Evolutionary conservation across 495 filamentous ascomycete genomes (phyloP), one percentile per base, ranked within the genome.

Genomic region (Annulohypoxylon bovei): DNA sequence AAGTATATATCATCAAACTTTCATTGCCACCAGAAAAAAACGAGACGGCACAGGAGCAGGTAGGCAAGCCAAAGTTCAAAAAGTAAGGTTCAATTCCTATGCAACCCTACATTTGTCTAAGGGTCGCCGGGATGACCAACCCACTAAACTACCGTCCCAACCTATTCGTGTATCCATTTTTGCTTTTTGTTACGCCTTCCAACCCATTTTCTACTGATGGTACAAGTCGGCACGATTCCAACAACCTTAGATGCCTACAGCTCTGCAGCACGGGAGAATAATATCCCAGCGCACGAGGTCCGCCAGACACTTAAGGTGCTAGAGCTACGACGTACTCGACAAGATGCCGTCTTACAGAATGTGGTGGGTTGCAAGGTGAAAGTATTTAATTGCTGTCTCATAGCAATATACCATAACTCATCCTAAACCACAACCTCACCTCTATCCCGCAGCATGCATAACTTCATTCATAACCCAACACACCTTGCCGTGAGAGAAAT

Each of bases 251-350:
- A 37, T 16, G 18, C 25, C 12, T 27, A 46, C 33, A 25, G 46
- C 70, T 65, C 56, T 40, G 42, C 65, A 56, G 60, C 65, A 68
- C 55, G 42, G 30, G 54, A 54, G 44, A 67, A 28, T 14, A 28
- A 40, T 4, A 33, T 37, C 46, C 61, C 64, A 64, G 60, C 60
- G 61, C 60, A 62, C 27, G 40, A 61, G 33, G 9, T 49, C 35
- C 33, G 20, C 27, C 55, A 20, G 28, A 40, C 12, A 25, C n/a
- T 40, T 27, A 52, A 46, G 28, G 42, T 27, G 53, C 59, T 50
- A 62, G 42, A 72, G 60, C 70, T 68, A 72, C 59, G 61, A 58
- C 60, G 54, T 22, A 65, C 60, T 68, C 49, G 54, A 68, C 60
- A 44, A 40, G 30, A 57, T 50, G 16, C 42, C 40, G 55, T 57